phyloP scores from a whole-genome alignment of 192 early-diverging fungal species.

The Coemansia sp. region DNA sequence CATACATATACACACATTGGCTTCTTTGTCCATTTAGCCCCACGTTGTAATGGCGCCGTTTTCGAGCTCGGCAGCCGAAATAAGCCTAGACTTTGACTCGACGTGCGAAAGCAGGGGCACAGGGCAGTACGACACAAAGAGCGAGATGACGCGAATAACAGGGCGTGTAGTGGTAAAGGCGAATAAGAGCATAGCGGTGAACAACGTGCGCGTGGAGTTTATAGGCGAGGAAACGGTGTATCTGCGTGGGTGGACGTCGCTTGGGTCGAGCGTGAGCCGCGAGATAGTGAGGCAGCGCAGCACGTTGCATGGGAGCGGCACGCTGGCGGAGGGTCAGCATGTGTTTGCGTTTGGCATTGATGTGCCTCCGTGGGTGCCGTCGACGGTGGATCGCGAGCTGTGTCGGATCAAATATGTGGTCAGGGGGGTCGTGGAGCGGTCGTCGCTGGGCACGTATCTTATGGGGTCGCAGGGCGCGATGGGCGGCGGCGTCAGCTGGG shows the following conservation, averaged over 20 bases:
- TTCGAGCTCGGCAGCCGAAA: constrained; percentile 24
- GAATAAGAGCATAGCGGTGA: constrained; percentile 6
- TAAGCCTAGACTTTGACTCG: constrained; percentile 22
- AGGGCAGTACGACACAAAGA: neutral
- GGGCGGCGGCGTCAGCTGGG: constrained; percentile 6
- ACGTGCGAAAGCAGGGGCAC: neutral
- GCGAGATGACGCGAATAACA: constrained; percentile 7
- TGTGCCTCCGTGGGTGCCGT: constrained; percentile 42
- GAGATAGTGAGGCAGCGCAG: constrained; percentile 13
- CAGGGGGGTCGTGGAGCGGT: neutral
- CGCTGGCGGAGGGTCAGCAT: constrained; percentile 31
- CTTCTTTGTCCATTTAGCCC: no score
- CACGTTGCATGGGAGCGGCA: constrained; percentile 10
- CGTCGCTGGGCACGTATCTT: constrained; percentile 1
- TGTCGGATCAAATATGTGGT: constrained; percentile 19
- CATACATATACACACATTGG: no score
- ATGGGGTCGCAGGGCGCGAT: neutral
- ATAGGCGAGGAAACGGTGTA: constrained; percentile 36
- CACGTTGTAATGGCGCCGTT: constrained; percentile 26
- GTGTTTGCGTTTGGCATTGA: constrained; percentile 20
- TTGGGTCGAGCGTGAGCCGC: constrained; percentile 23
- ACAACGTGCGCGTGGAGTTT: constrained; percentile 29
- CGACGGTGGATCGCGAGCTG: constrained; percentile 36
- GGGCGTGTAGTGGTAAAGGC: constrained; percentile 21
- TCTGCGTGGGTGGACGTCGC: constrained; percentile 36